Conservation (phyloP, 2,329 filamentous ascomycete species). For the Fusarium bulbicola region DNA sequence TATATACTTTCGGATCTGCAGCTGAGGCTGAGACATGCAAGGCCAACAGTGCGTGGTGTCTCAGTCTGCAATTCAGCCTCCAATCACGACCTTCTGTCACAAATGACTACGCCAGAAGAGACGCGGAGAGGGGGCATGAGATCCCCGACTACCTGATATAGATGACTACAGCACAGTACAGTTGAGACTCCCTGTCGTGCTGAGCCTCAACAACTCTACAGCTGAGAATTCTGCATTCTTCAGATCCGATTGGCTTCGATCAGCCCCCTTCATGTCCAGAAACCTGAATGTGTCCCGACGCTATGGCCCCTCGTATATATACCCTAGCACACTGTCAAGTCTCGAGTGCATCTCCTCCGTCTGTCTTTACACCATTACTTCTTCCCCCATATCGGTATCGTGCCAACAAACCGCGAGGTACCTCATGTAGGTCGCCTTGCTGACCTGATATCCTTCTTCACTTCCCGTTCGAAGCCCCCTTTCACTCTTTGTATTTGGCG, state of each 20-base stretch:
- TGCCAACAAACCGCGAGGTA: background rate
- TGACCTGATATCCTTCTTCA: background rate
- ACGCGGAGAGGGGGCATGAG: background rate
- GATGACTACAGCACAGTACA: background rate
- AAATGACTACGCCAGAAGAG: background rate
- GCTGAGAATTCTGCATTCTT: background rate
- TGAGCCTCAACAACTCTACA: slow-evolving; percentile 18
- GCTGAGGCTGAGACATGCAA: slow-evolving; percentile 30
- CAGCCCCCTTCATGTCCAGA: background rate
- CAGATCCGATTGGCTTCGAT: background rate
- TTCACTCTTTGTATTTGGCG: background rate
- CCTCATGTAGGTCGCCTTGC: background rate
- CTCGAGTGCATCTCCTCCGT: background rate
- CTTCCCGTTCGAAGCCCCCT: background rate
- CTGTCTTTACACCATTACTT: background rate
- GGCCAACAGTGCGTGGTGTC: slow-evolving; percentile 18
- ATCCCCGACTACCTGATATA: slow-evolving; percentile 4
- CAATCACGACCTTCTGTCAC: slow-evolving; percentile 18
- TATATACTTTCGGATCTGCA: background rate
- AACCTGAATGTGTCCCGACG: background rate
- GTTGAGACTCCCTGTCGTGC: background rate
- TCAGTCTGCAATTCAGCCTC: background rate
- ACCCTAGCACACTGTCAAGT: background rate
- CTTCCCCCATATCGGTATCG: background rate
- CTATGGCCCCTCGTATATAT: background rate